Conservation (phyloP, 2,329 filamentous ascomycete species). For the Aspergillus aculeatinus region DNA sequence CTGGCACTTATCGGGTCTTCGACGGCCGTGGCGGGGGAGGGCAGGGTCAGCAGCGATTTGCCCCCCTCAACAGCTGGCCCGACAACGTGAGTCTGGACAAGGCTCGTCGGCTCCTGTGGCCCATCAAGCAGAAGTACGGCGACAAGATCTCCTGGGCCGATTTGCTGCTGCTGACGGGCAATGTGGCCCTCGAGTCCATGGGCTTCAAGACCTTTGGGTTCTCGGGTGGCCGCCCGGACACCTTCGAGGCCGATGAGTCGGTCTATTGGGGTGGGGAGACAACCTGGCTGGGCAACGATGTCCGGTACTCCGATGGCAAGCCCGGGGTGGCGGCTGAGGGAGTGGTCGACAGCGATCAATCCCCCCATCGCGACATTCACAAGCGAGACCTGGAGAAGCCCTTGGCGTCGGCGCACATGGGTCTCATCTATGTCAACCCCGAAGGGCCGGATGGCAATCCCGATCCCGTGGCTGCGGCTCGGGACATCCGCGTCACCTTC, state of each 20-base stretch:
- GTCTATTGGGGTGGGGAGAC: slow-evolving; percentile 75
- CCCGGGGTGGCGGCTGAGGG: slow-evolving; percentile 33
- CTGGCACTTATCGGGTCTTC: slow-evolving; percentile 72
- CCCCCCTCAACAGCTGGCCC: slow-evolving; percentile 78
- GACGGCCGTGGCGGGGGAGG: slow-evolving; percentile 75
- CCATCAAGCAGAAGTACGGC: slow-evolving; percentile 82
- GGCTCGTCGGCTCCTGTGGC: slow-evolving; percentile 75
- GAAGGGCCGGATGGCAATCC: slow-evolving; percentile 72
- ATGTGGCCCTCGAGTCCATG: slow-evolving; percentile 76
- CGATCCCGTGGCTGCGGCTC: slow-evolving; percentile 66
- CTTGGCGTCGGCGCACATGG: slow-evolving; percentile 69
- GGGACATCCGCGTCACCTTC: slow-evolving; percentile 73
- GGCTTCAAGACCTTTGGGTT: slow-evolving; percentile 73
- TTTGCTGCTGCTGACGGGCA: slow-evolving; percentile 68
- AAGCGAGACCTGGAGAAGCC: slow-evolving; percentile 66
- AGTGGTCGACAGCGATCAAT: slow-evolving; percentile 3
- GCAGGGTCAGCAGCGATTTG: slow-evolving; percentile 74
- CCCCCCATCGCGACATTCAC: slow-evolving; percentile 47
- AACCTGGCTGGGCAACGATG: slow-evolving; percentile 73
- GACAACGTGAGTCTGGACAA: slow-evolving; percentile 79
- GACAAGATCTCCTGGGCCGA: slow-evolving; percentile 81
- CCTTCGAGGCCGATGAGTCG: slow-evolving; percentile 73
- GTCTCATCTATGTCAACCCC: slow-evolving; percentile 79
- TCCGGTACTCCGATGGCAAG: slow-evolving; percentile 54
- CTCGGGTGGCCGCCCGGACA: slow-evolving; percentile 68